phyloP scores from a whole-genome alignment of 1,284 basidiomycete genomes.

The Cryptococcus sp. region DNA sequence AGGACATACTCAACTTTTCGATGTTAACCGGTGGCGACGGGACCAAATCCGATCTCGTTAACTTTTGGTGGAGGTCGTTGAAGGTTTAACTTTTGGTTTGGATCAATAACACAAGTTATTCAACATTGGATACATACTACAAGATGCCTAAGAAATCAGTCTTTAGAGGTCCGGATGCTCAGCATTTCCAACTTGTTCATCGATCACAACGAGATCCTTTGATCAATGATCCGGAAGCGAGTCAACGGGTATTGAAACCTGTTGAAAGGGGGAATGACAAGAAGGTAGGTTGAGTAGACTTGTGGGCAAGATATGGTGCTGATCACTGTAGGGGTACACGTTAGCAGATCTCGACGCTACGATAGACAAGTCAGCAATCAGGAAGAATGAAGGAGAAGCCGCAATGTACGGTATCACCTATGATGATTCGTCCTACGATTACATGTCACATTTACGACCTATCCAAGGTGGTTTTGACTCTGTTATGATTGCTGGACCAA shows the following conservation, averaged over 20 bases:
- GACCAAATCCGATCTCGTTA: slow-evolving; percentile 1
- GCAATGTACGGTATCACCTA: slow-evolving; percentile 86
- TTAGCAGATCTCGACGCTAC: slow-evolving; percentile 55
- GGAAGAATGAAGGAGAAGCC: slow-evolving; percentile 70
- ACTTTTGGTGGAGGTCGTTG: not conserved
- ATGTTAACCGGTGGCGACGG: not conserved
- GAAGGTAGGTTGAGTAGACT: slow-evolving; percentile 14
- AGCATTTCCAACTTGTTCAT: slow-evolving; percentile 96
- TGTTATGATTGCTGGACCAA: slow-evolving; percentile 65
- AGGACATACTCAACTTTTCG: not conserved
- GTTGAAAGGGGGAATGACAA: slow-evolving; percentile 69
- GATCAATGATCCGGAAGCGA: slow-evolving; percentile 87
- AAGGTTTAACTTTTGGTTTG: not conserved
- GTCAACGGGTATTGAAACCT: slow-evolving; percentile 79
- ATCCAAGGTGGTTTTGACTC: slow-evolving; percentile 60
- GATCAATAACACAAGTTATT: not conserved
- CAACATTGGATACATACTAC: not conserved
- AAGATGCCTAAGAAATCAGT: slow-evolving; percentile 59
- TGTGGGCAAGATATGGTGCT: not conserved
- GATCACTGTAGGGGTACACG: slow-evolving; percentile 46
- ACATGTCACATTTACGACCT: slow-evolving; percentile 90
- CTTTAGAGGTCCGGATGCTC: slow-evolving; percentile 79
- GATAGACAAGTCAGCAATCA: slow-evolving; percentile 30
- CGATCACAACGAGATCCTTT: slow-evolving; percentile 93
- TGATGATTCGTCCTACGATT: slow-evolving; percentile 98